Evolutionary conservation across 192 early-diverging fungal genomes (phyloP).

Genomic region (Entrophospora sp.): DNA sequence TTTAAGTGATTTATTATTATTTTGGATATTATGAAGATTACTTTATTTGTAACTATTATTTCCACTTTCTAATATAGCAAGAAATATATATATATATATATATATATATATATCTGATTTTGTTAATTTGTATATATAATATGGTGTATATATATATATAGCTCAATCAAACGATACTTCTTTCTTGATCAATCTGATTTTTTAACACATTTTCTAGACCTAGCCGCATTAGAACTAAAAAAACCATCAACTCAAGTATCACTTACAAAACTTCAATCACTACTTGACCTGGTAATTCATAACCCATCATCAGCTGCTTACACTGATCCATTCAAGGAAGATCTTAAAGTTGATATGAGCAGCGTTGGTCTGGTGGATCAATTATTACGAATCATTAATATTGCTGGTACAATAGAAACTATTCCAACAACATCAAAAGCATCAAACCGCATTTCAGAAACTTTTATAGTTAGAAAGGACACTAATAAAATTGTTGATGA

Average conservation of each 20-base stretch:
- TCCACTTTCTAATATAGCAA: too few relatives aligned
- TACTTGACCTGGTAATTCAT: constrained; percentile 81
- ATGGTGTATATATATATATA: too few relatives aligned
- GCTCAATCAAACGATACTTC: constrained; percentile 88
- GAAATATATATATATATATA: too few relatives aligned
- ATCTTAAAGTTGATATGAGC: constrained; percentile 69
- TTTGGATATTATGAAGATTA: not conserved
- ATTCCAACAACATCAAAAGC: not conserved
- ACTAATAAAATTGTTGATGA: constrained; percentile 11
- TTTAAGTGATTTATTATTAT: not conserved
- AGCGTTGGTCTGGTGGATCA: constrained; percentile 56
- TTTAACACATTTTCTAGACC: constrained; percentile 87
- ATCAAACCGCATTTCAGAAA: constrained; percentile 2
- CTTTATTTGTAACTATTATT: not conserved
- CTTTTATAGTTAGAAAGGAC: constrained; percentile 9
- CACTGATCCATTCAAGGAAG: constrained; percentile 78
- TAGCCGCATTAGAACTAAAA: constrained; percentile 69
- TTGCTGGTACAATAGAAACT: constrained; percentile 44
- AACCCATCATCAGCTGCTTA: constrained; percentile 77
- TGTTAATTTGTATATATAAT: too few relatives aligned
- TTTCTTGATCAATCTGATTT: constrained; percentile 92
- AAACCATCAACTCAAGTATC: constrained; percentile 61
- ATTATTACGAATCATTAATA: constrained; percentile 59
- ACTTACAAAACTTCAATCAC: constrained; percentile 64
- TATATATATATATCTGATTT: too few relatives aligned